Evolutionary conservation across 2,329 filamentous ascomycete genomes (phyloP).

Genomic region (Sporothrix brunneoviolacea): DNA sequence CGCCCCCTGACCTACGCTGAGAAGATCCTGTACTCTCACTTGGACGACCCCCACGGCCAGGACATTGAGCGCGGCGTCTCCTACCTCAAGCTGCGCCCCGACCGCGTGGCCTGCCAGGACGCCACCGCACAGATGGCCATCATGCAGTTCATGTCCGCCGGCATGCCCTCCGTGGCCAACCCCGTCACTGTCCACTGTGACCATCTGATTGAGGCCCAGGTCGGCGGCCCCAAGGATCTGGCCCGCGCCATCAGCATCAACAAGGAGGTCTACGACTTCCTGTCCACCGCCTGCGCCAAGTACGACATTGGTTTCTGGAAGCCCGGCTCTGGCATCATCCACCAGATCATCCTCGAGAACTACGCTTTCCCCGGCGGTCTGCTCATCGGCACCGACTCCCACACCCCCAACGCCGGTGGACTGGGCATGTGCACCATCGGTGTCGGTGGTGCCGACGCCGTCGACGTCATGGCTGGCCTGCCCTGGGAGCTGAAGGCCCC

Average conservation of each 20-base stretch:
- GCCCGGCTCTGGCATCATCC: conserved; percentile 97
- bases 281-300: conserved; percentile 89
- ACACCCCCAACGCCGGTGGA: conserved; percentile 96
- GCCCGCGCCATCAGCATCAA: conserved; percentile 86
- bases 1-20: conserved; percentile 90
- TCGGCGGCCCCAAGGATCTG: conserved; percentile 90
- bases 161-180: conserved; percentile 91
- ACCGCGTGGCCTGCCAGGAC: conserved; percentile 98
- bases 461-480: conserved; percentile 95
- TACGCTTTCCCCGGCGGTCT: conserved; percentile 98
- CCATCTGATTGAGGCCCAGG: conserved; percentile 96
- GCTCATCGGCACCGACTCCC: conserved; percentile 90
- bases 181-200: conserved; percentile 97
- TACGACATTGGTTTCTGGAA: conserved; percentile 99
- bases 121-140: conserved; percentile 99
- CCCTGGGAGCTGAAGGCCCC: conserved; percentile 98
- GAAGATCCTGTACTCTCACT: conserved; percentile 98
- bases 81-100: conserved; percentile 93
- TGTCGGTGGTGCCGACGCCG: conserved; percentile 96
- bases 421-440: conserved; percentile 91
- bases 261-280: conserved; percentile 99
- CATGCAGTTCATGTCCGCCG: conserved; percentile 98
- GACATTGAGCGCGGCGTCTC: conserved; percentile 94
- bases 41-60: conserved; percentile 93
- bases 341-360: conserved; percentile 98